Conservation (phyloP, 371 early-diverging fungal genomes). For the Apophysomyces ossiformis region DNA sequence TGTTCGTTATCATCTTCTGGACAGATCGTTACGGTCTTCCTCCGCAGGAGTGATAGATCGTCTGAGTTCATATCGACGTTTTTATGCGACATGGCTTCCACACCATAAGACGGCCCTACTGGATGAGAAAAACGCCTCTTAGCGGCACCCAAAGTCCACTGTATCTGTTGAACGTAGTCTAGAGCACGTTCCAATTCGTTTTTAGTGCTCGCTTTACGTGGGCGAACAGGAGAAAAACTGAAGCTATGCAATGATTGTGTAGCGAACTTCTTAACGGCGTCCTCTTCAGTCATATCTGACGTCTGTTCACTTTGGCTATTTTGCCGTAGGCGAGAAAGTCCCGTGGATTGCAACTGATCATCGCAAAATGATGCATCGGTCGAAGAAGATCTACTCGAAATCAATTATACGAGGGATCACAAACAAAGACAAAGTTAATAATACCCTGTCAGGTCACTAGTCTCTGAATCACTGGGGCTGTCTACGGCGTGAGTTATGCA, state of each 20-base stretch:
- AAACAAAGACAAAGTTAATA: background rate
- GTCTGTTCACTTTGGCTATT: background rate
- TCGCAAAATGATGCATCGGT: background rate
- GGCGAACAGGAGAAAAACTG: slow-evolving; percentile 55
- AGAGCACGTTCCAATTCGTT: slow-evolving; percentile 54
- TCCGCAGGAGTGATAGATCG: slow-evolving; percentile 12
- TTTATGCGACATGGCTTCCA: slow-evolving; percentile 20
- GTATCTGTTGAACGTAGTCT: slow-evolving; percentile 62
- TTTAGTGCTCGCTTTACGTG: slow-evolving; percentile 43
- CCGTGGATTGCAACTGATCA: slow-evolving; percentile 1
- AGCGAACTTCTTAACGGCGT: slow-evolving; percentile 44
- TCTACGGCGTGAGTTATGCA: slow-evolving; percentile 2
- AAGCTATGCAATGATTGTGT: slow-evolving; percentile 63
- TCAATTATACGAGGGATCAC: background rate
- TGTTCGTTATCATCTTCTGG: background rate
- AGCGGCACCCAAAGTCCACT: slow-evolving; percentile 49
- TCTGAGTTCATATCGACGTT: slow-evolving; percentile 17
- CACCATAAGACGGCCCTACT: slow-evolving; percentile 27
- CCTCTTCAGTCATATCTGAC: slow-evolving; percentile 9
- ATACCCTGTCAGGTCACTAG: slow-evolving; percentile 4
- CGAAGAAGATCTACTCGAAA: background rate
- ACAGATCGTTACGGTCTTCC: slow-evolving; percentile 14
- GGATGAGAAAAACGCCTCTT: slow-evolving; percentile 44
- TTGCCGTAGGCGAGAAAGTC: background rate
- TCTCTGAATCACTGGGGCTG: slow-evolving; percentile 2